Base-by-base conservation (phyloP, 371 early-diverging fungal species). In the Catenaria anguillulae region DNA sequence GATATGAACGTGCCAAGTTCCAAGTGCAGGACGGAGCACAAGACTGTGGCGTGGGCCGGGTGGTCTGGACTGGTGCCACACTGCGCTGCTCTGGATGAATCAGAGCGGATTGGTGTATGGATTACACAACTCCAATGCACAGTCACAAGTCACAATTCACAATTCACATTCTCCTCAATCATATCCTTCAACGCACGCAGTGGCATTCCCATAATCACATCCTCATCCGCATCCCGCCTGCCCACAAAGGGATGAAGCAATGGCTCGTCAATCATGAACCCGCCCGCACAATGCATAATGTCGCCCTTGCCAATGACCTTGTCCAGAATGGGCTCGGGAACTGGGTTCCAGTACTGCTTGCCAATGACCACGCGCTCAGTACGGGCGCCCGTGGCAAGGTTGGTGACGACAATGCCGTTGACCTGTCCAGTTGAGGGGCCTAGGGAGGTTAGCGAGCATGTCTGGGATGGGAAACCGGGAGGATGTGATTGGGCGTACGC, bases 191-290 rank as follows among this genome's bases (percentile, higher is more conserved):
- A 19, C 12, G 10, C 4, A 12, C 3, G 19, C 19, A 43, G 45
- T 23, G 45, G 45, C 45, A 43, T 66, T 0, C 77, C 77, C 50
- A 74, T 67, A 46, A 77, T 77, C n/a, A 69, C 67, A 58, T 74
- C 74, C 45, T 63, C 69, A 26, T 73, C 77, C 4, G 73, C 72
- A 23, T 71, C 72, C 36, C 71, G 60, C 33, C 59, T 26, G 12
- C 46, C 65, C 48, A 74, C 48, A 37, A 68, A 74, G 36, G 75
- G 73, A 15, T 23, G 4, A 21, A 74, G 65, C 4, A 71, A 23
- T 1, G 67, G 67, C 36, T 77, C 75, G 34, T 77, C 77, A 55
- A 77, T 68, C 64, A 73, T 66, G 66, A 77, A 75, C 15, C 75
- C 77, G 23, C 77, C 77, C 24, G 64, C 61, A 63, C 73, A 74